Base-by-base conservation (phyloP, 768 basidiomycete genomes). In the Roridomyces roridus region DNA sequence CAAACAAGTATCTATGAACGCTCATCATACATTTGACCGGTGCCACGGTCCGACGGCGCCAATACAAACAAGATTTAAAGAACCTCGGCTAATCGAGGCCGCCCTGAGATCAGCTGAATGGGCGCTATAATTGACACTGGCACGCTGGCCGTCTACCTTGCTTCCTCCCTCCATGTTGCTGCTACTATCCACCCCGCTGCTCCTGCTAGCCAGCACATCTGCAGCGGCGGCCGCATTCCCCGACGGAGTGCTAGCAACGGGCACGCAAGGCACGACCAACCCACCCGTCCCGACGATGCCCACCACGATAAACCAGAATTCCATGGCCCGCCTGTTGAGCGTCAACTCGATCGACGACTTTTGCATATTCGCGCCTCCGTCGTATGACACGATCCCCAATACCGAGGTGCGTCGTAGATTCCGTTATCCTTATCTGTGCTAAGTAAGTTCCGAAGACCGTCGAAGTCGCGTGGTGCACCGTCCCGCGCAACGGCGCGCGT, bases 401-500 rank as follows among this genome's bases (percentile, higher is more conserved):
- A 54, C 52, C 4, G 52, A 54, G 24, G 52, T 54, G 21, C 23
- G 43, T 29, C n/a, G n/a, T n/a, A n/a, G n/a, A 24, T 6, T 37
- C 26, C 6, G 10, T 40, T 41, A 24, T 24, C 23, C 20, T 11
- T 14, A 41, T 41, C 23, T 46, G 3, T n/a, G 4, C 10, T 14
- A 6, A 23, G 11, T 21, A 24, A 8, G 12, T 35, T 39, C 9
- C 28, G n/a, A n/a, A 55, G 53, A 25, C 15, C 10, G 20, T 55
- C 53, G 53, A 55, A 47, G 53, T 55, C 12, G 53, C 46, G 8
- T 55, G 53, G 53, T 55, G 64, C 20, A 55, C 46, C 6, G 18
- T 28, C 34, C 53, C 53, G 6, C 35, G 53, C 12, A 55, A 55
- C 37, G 47, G 47, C 28, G 53, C 53, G 15, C 45, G 53, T n/a